phyloP scores from a whole-genome alignment of 1,284 basidiomycete species.

The Heterobasidion irregulare region DNA sequence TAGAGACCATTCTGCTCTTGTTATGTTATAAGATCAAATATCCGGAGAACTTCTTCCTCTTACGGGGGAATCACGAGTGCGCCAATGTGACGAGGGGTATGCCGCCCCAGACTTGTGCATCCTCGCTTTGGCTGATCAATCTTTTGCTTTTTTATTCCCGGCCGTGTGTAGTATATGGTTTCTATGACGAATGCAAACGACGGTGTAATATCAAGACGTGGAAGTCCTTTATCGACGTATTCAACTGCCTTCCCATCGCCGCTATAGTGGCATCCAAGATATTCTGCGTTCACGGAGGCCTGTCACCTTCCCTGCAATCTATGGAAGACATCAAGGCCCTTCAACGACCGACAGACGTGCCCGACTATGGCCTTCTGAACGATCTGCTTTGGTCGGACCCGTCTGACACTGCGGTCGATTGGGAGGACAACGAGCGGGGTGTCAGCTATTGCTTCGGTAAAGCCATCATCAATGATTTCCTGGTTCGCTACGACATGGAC shows the following conservation, averaged over 20 bases:
- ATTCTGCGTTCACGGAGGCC: slow-evolving; percentile 98
- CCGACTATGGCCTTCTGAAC: slow-evolving; percentile 97
- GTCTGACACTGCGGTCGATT: slow-evolving; percentile 94
- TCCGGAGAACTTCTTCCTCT: slow-evolving; percentile 98
- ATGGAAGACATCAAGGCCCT: slow-evolving; percentile 99
- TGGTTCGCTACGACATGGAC: slow-evolving; percentile 94
- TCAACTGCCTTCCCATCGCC: slow-evolving; percentile 98
- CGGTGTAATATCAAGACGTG: slow-evolving; percentile 99
- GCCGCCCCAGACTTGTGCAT: slow-evolving; percentile 14
- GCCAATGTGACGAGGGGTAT: slow-evolving; percentile 96
- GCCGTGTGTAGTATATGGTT: slow-evolving; percentile 79
- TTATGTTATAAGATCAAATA: slow-evolving; percentile 99
- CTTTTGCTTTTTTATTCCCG: slow-evolving; percentile 12
- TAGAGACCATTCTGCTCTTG: slow-evolving; percentile 95
- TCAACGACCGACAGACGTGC: slow-evolving; percentile 96
- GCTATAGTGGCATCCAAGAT: slow-evolving; percentile 99
- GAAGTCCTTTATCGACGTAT: slow-evolving; percentile 99
- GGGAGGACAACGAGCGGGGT: slow-evolving; percentile 99
- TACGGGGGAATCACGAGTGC: slow-evolving; percentile 98
- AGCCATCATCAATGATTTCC: slow-evolving; percentile 93
- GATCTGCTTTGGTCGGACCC: slow-evolving; percentile 99
- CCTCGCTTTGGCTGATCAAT: slow-evolving; percentile 4
- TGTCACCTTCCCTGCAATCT: slow-evolving; percentile 93
- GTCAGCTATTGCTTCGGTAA: slow-evolving; percentile 99
- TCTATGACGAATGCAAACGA: slow-evolving; percentile 99